These are phyloP conservation scores for Penicillium janthinellum DNA, from an alignment of 2,329 filamentous ascomycete genomes.

Conservation along the genomic window DNA sequence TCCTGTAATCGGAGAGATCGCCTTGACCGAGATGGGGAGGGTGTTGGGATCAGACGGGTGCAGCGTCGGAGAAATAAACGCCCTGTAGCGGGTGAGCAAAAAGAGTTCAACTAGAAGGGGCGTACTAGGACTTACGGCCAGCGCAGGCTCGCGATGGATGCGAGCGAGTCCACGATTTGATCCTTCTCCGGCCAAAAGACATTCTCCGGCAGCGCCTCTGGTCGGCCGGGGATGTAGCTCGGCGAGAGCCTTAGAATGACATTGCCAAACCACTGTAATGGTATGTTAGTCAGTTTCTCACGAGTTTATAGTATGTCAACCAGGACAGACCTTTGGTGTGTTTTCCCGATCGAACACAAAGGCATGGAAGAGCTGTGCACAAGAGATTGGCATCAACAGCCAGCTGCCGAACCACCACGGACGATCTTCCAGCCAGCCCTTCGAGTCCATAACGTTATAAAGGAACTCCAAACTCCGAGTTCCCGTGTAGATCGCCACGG, in stretches of 20 bases:
- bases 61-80: constrained; percentile 81
- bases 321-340: constrained; percentile 59
- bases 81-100: constrained; percentile 45
- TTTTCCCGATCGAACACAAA: constrained; percentile 76
- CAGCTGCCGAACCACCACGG: constrained; percentile 87
- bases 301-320: constrained; percentile 24
- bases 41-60: constrained; percentile 68
- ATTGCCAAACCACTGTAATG: constrained; percentile 56
- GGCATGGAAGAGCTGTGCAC: constrained; percentile 75
- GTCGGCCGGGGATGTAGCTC: constrained; percentile 75
- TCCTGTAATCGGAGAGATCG: constrained; percentile 75
- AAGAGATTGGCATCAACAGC: constrained; percentile 75
- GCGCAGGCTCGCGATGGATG: constrained; percentile 74
- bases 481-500: constrained; percentile 77
- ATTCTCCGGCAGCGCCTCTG: constrained; percentile 65
- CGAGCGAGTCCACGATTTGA: constrained; percentile 78
- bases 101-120: neutral
- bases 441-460: constrained; percentile 80
- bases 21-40: constrained; percentile 64
- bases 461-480: constrained; percentile 82
- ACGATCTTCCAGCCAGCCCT: constrained; percentile 66
- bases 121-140: constrained; percentile 70
- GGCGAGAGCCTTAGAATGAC: constrained; percentile 72
- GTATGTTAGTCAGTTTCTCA: neutral
- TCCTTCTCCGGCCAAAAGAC: constrained; percentile 74